A percentile compares a stretch with the other conserved stretches of the same genome.
These are phyloP conservation scores for Lathyrus tuberosus DNA, from an alignment of 306 rosid species.

Conservation along the genomic window DNA sequence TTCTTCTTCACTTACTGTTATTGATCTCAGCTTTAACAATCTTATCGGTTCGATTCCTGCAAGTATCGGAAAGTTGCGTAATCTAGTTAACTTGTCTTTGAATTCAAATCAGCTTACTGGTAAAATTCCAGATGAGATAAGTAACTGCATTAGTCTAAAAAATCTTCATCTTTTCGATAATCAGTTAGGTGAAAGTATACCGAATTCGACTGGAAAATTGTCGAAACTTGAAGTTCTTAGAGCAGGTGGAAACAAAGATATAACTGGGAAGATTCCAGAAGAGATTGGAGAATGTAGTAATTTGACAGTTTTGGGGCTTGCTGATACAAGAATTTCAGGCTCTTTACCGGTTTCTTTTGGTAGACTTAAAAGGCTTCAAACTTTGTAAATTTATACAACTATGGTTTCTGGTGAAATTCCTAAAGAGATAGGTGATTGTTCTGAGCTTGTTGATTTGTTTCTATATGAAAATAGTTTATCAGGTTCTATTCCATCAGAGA, in stretches of 20 bases:
- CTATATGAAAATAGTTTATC: conserved; percentile 83
- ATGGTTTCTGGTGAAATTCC: conserved; percentile 95
- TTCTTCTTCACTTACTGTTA: conserved; percentile 48
- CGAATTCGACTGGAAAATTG: conserved; percentile 59
- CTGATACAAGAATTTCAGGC: conserved; percentile 78
- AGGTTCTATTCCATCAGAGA: conserved; percentile 77
- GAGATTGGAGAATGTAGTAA: conserved; percentile 76
- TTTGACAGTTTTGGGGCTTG: conserved; percentile 75
- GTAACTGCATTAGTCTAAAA: conserved; percentile 53
- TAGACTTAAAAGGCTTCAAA: conserved; percentile 64
- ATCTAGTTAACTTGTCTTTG: conserved; percentile 60
- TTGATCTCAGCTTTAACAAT: conserved; percentile 73
- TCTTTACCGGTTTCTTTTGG: conserved; percentile 83
- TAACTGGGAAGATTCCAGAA: conserved; percentile 73
- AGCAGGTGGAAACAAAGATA: conserved; percentile 83
- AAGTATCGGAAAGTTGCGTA: conserved; percentile 56
- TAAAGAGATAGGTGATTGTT: conserved; percentile 82
- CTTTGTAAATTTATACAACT: conserved; percentile 82
- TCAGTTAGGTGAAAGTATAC: conserved; percentile 56
- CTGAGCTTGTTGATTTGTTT: conserved; percentile 78
- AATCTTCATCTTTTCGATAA: conserved; percentile 68
- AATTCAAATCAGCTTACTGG: conserved; percentile 81
- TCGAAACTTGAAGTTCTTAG: conserved; percentile 62
- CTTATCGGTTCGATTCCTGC: conserved; percentile 75
- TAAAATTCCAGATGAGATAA: conserved; percentile 67